Percentiles rank a stretch among this genome's conserved stretches.
phyloP scores from a whole-genome alignment of 2,329 filamentous ascomycete genomes.

The Ophiocordyceps camponoti-leonardi region DNA sequence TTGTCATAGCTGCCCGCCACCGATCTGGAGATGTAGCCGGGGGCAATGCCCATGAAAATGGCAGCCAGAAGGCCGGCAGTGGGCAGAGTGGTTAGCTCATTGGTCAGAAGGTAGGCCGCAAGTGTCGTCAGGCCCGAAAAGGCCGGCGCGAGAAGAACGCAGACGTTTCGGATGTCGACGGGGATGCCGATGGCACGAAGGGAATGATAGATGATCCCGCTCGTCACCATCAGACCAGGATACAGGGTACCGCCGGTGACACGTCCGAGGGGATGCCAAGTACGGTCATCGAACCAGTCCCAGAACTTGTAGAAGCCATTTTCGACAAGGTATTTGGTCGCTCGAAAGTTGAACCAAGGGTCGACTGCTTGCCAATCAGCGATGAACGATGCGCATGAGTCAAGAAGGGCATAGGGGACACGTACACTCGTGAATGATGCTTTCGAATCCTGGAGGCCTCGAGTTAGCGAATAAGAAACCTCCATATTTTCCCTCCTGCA shows the following conservation, averaged over 20 bases:
- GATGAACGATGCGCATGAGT: conserved; percentile 2
- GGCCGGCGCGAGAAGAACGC: conserved; percentile 83
- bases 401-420: conserved; percentile 10
- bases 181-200: conserved; percentile 79
- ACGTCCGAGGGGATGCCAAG: conserved; percentile 96
- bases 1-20: conserved; percentile 98
- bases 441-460: conserved; percentile 63
- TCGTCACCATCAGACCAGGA: conserved; percentile 97
- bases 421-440: conserved; percentile 98
- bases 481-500: too few species aligned
- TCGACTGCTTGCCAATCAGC: conserved; percentile 49
- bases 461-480: conserved; percentile 12
- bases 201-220: conserved; percentile 87
- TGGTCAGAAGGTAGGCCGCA: conserved; percentile 86
- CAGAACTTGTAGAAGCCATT: conserved; percentile 98
- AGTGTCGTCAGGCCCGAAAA: conserved; percentile 90
- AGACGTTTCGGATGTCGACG: conserved; percentile 97
- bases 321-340: conserved; percentile 91
- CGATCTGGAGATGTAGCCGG: conserved; percentile 93
- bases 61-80: conserved; percentile 91
- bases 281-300: conserved; percentile 99
- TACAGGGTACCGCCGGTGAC: conserved; percentile 98
- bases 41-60: conserved; percentile 91
- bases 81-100: conserved; percentile 90
- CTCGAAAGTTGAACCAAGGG: conserved; percentile 99